phyloP scores from a whole-genome alignment of 2,329 filamentous ascomycete genomes.

The Lachnellula subtilissima region DNA sequence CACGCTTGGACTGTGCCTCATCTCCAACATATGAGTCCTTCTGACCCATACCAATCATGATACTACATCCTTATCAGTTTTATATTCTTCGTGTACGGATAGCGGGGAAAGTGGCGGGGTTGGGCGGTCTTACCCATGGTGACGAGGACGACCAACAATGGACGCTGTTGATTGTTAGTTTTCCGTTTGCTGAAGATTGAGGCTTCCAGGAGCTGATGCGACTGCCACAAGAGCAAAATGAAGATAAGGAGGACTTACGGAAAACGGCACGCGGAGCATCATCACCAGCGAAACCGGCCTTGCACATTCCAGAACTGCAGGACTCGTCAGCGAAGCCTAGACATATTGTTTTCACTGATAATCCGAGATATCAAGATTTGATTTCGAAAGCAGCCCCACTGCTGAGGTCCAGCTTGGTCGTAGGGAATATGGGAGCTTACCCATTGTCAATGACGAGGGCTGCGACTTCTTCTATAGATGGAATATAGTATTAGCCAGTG shows the following conservation, averaged over 20 bases:
- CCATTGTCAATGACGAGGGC: slow-evolving; percentile 99
- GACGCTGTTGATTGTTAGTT: slow-evolving; percentile 60
- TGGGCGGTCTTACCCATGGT: slow-evolving; percentile 82
- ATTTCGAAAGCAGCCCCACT: slow-evolving; percentile 20
- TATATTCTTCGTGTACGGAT: slow-evolving; percentile 16
- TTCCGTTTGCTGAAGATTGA: neutral
- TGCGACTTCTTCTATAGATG: slow-evolving; percentile 90
- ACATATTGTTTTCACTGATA: slow-evolving; percentile 5
- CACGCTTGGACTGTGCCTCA: slow-evolving; percentile 99
- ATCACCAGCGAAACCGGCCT: slow-evolving; percentile 99
- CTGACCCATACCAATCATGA: slow-evolving; percentile 99
- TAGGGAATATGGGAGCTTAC: slow-evolving; percentile 62
- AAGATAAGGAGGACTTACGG: slow-evolving; percentile 68
- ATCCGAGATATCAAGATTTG: neutral
- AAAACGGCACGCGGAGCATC: slow-evolving; percentile 99
- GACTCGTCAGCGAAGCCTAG: slow-evolving; percentile 20
- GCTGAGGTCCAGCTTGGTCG: slow-evolving; percentile 14
- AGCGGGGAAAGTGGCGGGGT: slow-evolving; percentile 21
- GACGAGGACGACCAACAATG: slow-evolving; percentile 98
- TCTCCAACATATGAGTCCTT: slow-evolving; percentile 99
- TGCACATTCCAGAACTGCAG: slow-evolving; percentile 98
- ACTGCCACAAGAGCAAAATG: slow-evolving; percentile 10
- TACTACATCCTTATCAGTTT: slow-evolving; percentile 53
- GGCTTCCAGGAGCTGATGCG: neutral
- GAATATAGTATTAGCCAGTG: slow-evolving; percentile 23